phyloP scores from a whole-genome alignment of 2,329 filamentous ascomycete species.

The Scorias spongiosa region DNA sequence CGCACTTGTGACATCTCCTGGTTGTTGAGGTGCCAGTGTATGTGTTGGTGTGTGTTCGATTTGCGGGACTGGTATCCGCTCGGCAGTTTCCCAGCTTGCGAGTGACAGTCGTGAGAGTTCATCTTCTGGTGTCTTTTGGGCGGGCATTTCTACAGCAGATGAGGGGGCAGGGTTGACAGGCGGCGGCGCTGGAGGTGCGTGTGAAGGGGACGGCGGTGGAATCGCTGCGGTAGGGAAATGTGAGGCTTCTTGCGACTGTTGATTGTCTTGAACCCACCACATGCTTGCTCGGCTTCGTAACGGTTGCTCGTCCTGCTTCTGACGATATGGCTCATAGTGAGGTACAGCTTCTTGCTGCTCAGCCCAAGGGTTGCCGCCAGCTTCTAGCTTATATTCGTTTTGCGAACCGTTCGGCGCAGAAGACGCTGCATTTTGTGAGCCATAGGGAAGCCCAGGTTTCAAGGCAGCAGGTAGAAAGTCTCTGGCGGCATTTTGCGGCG shows the following conservation, averaged over 20 bases:
- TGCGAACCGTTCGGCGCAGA: slow-evolving; percentile 6
- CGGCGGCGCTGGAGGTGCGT: slow-evolving; percentile 9
- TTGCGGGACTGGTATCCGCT: slow-evolving; percentile 13
- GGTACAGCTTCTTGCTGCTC: background rate
- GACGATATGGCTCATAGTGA: slow-evolving; percentile 1
- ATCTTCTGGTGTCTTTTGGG: slow-evolving; percentile 26
- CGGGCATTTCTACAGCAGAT: slow-evolving; percentile 26
- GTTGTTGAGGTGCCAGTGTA: slow-evolving; percentile 6
- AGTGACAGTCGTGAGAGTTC: slow-evolving; percentile 24
- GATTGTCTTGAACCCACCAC: slow-evolving; percentile 2
- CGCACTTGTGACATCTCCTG: background rate
- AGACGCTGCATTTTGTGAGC: slow-evolving; percentile 1
- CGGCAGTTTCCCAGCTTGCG: slow-evolving; percentile 10
- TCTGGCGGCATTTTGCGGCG: background rate
- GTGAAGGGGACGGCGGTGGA: slow-evolving; percentile 8
- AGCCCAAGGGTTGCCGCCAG: slow-evolving; percentile 14
- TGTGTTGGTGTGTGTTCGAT: slow-evolving; percentile 13
- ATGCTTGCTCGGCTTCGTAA: background rate
- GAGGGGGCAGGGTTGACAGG: slow-evolving; percentile 3
- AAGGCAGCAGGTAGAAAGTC: background rate
- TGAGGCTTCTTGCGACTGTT: slow-evolving; percentile 29
- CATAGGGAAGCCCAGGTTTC: background rate
- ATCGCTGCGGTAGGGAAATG: slow-evolving; percentile 18
- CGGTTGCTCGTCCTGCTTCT: background rate
- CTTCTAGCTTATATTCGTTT: slow-evolving; percentile 12